Evolutionary conservation across 306 rosid genomes (phyloP).

Genomic region (Gynostemma pentaphyllum): DNA sequence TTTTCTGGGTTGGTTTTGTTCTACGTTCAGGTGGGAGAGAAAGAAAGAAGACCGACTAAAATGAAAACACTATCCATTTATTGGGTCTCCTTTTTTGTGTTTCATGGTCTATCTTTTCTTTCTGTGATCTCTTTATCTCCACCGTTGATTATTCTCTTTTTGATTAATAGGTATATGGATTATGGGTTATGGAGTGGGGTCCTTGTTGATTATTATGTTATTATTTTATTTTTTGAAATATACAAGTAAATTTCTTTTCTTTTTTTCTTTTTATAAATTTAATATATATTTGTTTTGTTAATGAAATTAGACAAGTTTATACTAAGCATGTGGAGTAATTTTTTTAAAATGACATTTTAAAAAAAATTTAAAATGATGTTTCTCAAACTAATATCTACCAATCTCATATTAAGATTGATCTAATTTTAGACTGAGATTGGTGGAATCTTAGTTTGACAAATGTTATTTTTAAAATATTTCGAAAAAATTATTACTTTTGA

Average conservation of each 20-base stretch:
- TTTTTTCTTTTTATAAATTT: background rate
- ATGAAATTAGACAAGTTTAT: background rate
- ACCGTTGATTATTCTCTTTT: background rate
- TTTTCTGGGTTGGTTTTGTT: background rate
- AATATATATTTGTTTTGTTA: background rate
- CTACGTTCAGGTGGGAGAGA: constrained; percentile 23
- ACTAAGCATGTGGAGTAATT: no score
- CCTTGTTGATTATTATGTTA: background rate
- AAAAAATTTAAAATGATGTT: no score
- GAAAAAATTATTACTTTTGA: no score
- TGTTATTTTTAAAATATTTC: no score
- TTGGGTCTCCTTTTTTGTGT: background rate
- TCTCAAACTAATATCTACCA: no score
- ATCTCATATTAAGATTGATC: no score
- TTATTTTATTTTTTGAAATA: background rate
- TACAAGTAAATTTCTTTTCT: no score
- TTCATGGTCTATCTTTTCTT: background rate
- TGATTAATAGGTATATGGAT: background rate
- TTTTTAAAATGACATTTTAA: no score
- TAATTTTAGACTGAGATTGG: no score
- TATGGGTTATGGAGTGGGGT: no score
- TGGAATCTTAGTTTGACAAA: no score
- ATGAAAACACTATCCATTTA: constrained; percentile 12
- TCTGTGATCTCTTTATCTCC: background rate
- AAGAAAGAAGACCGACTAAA: constrained; percentile 17